Evolutionary conservation across 139 green algal species (phyloP), one percentile per base, ranked within the genome.

Genomic region (Picochlorum sp.): DNA sequence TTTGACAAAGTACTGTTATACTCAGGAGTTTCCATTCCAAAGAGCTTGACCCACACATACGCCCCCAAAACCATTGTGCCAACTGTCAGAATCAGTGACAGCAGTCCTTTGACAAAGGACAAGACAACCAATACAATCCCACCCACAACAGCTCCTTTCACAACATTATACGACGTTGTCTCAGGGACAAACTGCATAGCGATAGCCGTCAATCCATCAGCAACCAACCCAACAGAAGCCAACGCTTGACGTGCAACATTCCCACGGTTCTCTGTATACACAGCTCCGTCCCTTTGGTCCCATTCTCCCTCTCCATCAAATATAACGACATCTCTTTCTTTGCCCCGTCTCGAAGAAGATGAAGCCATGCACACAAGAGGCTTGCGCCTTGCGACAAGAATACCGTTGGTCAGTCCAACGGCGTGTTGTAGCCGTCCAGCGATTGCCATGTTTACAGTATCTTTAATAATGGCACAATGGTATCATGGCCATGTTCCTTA

Each of bases 31-130:
- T 78, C 74, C 7, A 75, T 14, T 13, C 71, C 66, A 61, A 80
- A 69, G 9, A 81, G 37, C 7, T 37, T 49, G 8, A 74, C 57
- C 2, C 66, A 66, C 21, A 81, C 49, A 44, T 65, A 81, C 7
- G 72, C 61, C 1, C 74, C 74, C 20, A 81, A 47, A 1, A 81
- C 34, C 9, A 81, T 45, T 11, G 61, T 79, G 9, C 74, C 74
- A 4, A 81, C 45, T 1, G 71, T 76, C 11, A 79, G 24, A 14
- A 76, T 70, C 52, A 83, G 65, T 66, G 61, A 70, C 3, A 83
- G 44, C 1, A 83, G 20, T 63, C 77, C 77, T 58, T 74, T 79
- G 16, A 71, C 77, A 59, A 83, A 71, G n/a, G 66, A 70, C 0
- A 83, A 54, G 2, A 67, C 51, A n/a, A 77, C 4, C 16, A 83